Evolutionary conservation across 2,329 filamentous ascomycete genomes (phyloP).

Genomic region (Lachnellula hyalina): DNA sequence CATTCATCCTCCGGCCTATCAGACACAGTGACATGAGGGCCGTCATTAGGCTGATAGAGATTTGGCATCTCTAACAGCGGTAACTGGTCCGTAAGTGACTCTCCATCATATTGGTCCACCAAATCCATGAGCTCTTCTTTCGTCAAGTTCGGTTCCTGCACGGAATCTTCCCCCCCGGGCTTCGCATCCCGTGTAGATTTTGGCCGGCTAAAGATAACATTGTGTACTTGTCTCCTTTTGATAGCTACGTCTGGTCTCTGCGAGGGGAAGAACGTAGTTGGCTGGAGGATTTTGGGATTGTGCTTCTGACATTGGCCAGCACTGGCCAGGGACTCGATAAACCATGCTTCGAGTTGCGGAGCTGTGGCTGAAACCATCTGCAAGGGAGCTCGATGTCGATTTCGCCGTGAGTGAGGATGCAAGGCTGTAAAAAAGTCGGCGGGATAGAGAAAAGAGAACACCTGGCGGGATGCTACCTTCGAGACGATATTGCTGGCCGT

Average conservation of each 20-base stretch:
- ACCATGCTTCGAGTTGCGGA: constrained; percentile 29
- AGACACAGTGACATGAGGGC: constrained; percentile 45
- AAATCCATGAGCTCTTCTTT: constrained; percentile 47
- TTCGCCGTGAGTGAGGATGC: background rate
- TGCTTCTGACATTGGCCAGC: constrained; percentile 28
- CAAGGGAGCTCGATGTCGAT: background rate
- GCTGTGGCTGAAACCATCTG: constrained; percentile 12
- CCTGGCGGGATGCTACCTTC: constrained; percentile 36
- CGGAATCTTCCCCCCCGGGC: background rate
- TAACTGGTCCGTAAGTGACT: constrained; percentile 48
- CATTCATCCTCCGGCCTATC: constrained; percentile 43
- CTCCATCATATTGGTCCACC: constrained; percentile 45
- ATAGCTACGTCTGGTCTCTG: constrained; percentile 13
- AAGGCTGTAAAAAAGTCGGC: constrained; percentile 9
- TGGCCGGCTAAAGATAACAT: constrained; percentile 9
- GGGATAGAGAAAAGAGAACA: constrained; percentile 30
- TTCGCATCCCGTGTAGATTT: constrained; percentile 10
- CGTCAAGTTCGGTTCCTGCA: constrained; percentile 7
- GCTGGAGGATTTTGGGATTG: constrained; percentile 10
- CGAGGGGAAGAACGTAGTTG: constrained; percentile 17
- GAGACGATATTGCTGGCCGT: constrained; percentile 41
- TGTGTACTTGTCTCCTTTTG: constrained; percentile 4
- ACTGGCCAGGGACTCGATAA: constrained; percentile 29
- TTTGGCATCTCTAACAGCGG: constrained; percentile 45
- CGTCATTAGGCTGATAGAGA: constrained; percentile 47